Conservation (phyloP, 306 rosid genomes). For the Prinsepia uniflora region DNA sequence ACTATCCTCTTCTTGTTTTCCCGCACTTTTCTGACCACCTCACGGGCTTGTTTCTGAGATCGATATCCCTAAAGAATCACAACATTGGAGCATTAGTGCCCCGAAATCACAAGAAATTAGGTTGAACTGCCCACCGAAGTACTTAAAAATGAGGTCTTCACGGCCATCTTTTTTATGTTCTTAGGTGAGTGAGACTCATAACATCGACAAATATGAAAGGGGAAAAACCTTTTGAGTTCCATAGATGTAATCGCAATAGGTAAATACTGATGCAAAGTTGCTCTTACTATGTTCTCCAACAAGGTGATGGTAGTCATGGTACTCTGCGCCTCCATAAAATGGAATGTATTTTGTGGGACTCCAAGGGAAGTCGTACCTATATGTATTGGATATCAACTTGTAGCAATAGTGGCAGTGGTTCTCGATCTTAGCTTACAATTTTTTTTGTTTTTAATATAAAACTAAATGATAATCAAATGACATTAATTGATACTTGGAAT, state of each 20-base stretch:
- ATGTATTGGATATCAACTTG: too few species aligned
- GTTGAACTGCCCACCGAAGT: not conserved
- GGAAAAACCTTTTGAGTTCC: conserved; percentile 58
- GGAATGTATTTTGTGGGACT: conserved; percentile 53
- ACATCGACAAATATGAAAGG: not conserved
- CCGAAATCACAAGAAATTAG: not conserved
- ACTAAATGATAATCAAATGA: too few species aligned
- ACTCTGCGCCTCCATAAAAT: conserved; percentile 64
- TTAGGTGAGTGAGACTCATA: too few species aligned
- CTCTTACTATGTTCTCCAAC: conserved; percentile 63
- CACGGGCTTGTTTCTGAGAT: conserved; percentile 43
- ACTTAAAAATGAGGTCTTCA: too few species aligned
- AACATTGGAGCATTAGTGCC: not conserved
- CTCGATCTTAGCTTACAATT: too few species aligned
- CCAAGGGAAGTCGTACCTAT: conserved; percentile 60
- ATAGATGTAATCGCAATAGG: conserved; percentile 63
- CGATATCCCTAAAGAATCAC: conserved; percentile 44
- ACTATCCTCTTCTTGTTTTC: too few species aligned
- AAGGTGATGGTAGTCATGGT: conserved; percentile 69
- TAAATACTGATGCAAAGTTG: conserved; percentile 67
- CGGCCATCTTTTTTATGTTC: too few species aligned
- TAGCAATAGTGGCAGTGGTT: too few species aligned
- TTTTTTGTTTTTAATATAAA: too few species aligned
- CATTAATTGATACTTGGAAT: not conserved
- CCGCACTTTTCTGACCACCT: conserved; percentile 25